Evolutionary conservation across 805 yeast species (phyloP), one percentile per base, ranked within the genome.

Genomic region (Starmerella floricola): DNA sequence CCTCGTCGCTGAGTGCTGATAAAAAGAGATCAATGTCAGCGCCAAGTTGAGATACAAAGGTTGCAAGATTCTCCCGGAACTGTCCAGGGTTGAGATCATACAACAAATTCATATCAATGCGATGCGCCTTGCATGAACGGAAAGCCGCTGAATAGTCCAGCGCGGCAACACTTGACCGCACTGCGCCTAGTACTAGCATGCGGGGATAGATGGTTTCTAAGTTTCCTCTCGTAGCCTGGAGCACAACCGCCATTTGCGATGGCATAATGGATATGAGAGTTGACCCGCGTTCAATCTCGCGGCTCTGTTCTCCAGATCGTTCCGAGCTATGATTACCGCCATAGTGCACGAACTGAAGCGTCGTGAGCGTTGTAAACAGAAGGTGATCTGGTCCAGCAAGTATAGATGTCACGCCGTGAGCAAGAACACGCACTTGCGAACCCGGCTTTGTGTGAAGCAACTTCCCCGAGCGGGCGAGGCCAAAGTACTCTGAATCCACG

Each of bases 181-280:
- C 93, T 18, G 79, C 91, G 11, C 82, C 72, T 31, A 91, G 64
- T 3, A 88, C 94, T 80, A 91, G 77, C 35, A 91, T 81, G 59
- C 98, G 72, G 12, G 99, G 98, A 55, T 76, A 78, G 16, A 91
- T 81, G 0, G 97, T 86, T 61, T 91, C 99, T 51, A 91, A 65
- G 55, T 91, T 91, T 47, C 99, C 99, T 59, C 99, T 73, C 45
- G 94, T 94, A 4, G 95, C 95, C 60, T 91, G 95, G 40, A 91
- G 66, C 3, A 84, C 76, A 16, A 93, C 86, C 1, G 87, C 72
- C 43, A 86, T 77, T 42, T 74, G 79, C 0, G 88, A 74, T 1
- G 96, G 95, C 55, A 86, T 79, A 2, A 75, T 74, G 31, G 86
- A 68, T 0, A 88, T 84, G 36, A 91, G 62, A n/a, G 81, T 53